A percentile compares a stretch with the other conserved stretches of the same genome.
These are phyloP conservation scores for Ampelomyces quisqualis DNA, from an alignment of 2,329 filamentous ascomycete species.

Conservation along the genomic window DNA sequence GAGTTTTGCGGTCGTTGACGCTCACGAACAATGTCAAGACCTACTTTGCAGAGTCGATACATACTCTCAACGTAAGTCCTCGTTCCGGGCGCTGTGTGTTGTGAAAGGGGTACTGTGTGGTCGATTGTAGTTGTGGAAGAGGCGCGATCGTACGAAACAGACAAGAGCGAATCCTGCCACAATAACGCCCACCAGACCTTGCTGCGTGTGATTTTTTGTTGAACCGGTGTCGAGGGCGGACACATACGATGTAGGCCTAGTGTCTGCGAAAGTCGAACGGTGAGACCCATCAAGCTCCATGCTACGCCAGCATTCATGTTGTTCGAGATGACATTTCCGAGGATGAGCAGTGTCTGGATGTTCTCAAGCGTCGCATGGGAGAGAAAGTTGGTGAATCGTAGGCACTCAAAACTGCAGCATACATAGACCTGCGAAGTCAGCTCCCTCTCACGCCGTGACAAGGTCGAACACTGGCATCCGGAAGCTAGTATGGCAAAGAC, in stretches of 20 bases:
- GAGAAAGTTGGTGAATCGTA: conserved; percentile 64
- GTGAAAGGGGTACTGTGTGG: conserved; percentile 43
- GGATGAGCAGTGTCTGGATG: conserved; percentile 62
- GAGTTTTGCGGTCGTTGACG: conserved; percentile 57
- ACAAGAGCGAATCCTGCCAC: conserved; percentile 65
- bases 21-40: conserved; percentile 61
- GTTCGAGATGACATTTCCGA: conserved; percentile 62
- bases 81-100: conserved; percentile 50
- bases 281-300: conserved; percentile 61
- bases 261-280: conserved; percentile 61
- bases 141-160: conserved; percentile 63
- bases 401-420: conserved; percentile 65
- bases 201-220: conserved; percentile 44
- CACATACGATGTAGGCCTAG: conserved; percentile 62
- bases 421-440: conserved; percentile 65
- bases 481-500: conserved; percentile 64
- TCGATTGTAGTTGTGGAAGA: conserved; percentile 59
- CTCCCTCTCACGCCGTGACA: conserved; percentile 61
- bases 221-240: conserved; percentile 53
- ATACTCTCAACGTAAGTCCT: conserved; percentile 60
- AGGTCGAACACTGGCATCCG: conserved; percentile 60
- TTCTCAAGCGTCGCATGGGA: conserved; percentile 62
- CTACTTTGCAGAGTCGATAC: conserved; percentile 58
- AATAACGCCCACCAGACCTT: conserved; percentile 60
- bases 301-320: conserved; percentile 66